phyloP scores from a whole-genome alignment of 2,329 filamentous ascomycete species.

The Fusarium sp. region DNA sequence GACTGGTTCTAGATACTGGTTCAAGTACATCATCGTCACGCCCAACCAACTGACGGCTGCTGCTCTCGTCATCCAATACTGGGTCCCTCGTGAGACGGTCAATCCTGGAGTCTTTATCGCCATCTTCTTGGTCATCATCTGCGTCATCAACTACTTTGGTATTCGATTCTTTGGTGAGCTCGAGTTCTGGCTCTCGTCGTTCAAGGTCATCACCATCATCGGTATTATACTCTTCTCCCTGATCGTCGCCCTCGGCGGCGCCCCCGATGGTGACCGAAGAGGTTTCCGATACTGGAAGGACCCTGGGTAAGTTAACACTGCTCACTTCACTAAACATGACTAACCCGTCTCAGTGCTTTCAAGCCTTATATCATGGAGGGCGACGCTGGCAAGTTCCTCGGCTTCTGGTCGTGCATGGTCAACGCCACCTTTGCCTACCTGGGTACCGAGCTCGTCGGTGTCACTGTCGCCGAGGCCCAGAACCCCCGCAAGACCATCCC shows the following conservation, averaged over 20 bases:
- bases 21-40: conserved; percentile 87
- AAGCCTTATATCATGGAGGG: conserved; percentile 44
- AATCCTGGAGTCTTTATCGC: conserved; percentile 87
- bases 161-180: conserved; percentile 77
- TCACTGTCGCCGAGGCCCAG: conserved; percentile 83
- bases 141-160: conserved; percentile 76
- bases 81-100: conserved; percentile 73
- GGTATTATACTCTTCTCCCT: conserved; percentile 75
- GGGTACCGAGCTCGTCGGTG: conserved; percentile 81
- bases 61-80: conserved; percentile 83
- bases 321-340: not conserved
- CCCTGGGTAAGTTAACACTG: conserved; percentile 55
- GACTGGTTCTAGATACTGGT: conserved; percentile 63
- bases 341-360: conserved; percentile 51
- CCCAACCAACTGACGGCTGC: conserved; percentile 87
- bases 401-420: conserved; percentile 78
- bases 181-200: conserved; percentile 71
- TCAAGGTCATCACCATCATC: conserved; percentile 76
- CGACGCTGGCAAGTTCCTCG: conserved; percentile 65
- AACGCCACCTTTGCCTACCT: conserved; percentile 84
- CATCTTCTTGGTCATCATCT: conserved; percentile 72
- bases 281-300: conserved; percentile 76
- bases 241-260: conserved; percentile 73
- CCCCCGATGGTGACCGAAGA: conserved; percentile 70
- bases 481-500: conserved; percentile 83